phyloP scores from a whole-genome alignment of 441 rosid species.

The Dalechampia spathulata region DNA sequence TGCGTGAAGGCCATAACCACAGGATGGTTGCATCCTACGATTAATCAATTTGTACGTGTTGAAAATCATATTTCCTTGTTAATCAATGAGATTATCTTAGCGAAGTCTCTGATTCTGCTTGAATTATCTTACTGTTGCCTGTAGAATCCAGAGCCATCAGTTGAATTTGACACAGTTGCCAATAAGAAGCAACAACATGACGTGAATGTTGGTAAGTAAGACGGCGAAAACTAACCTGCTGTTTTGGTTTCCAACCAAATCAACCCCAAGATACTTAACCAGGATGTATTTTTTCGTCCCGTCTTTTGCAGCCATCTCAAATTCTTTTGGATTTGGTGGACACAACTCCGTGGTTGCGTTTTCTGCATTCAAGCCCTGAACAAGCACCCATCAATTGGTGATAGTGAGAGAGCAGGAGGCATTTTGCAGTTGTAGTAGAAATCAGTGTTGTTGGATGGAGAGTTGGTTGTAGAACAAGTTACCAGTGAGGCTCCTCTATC shows the following conservation, averaged over 20 bases:
- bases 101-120: background rate
- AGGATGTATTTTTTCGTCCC: background rate
- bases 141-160: slow-evolving; percentile 86
- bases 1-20: slow-evolving; percentile 81
- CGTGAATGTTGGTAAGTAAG: slow-evolving; percentile 85
- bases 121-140: slow-evolving; percentile 13
- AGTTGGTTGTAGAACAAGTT: no score
- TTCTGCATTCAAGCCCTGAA: slow-evolving; percentile 74
- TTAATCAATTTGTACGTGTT: slow-evolving; percentile 83
- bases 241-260: background rate
- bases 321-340: slow-evolving; percentile 94
- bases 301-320: slow-evolving; percentile 54
- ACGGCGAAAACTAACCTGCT: background rate
- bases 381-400: background rate
- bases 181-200: slow-evolving; percentile 77
- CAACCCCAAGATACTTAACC: background rate
- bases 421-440: slow-evolving; percentile 9
- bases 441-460: no score
- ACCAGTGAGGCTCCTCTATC: no score
- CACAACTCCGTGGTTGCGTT: slow-evolving; percentile 92
- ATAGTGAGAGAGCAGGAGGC: no score
- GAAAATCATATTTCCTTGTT: background rate
- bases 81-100: background rate
- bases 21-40: slow-evolving; percentile 94
- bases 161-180: slow-evolving; percentile 85